Evolutionary conservation across 2,329 filamentous ascomycete species (phyloP), one percentile per base, ranked within the genome.

Genomic region (Aspergillus pseudoglaucus): DNA sequence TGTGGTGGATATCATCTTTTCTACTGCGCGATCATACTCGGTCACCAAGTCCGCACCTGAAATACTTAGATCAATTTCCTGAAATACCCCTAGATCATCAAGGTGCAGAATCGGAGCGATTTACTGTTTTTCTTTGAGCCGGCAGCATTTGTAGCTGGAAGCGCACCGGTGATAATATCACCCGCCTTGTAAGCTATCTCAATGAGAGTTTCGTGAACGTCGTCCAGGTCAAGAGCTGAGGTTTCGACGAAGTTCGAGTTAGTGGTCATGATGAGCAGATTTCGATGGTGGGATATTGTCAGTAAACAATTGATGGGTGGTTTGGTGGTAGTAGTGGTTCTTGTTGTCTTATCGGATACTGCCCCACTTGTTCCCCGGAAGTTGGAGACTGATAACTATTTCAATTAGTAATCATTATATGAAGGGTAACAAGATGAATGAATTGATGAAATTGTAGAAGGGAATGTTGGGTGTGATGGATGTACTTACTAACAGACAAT

Each of bases 1-100:
- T 2, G 68, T 67, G 3, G 68, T 69, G 4, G 76, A 81, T 37
- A 83, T 75, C 63, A 80, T 74, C 18, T 70, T 73, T 59, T 84
- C 80, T 30, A 83, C 80, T 4, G 78, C 80, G 52, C 74, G 77
- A 63, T 84, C 81, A 48, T 80, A 83, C 65, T 83, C 78, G 6
- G 81, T 84, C 15, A 84, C 81, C 30, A 83, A 72, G 59, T 84
- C 80, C 49, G 79, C 79, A 46, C 77, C 76, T 79, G 27, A 10
- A 17, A 30, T 30, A 12, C 37, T 20, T 35, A 10, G 15, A 35
- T 35, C 33, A 35, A n/a, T 35, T 35, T 35, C 33, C 15, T 23
- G n/a, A 4, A 39, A 46, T 22, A 47, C 46, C 18, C 25, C 14
- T 14, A 14, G 15, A 15, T 14, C 45, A 18, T 42, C 25, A 18